These are phyloP conservation scores for Macrotyloma uniflorum DNA, from an alignment of 306 rosid species.

Conservation along the genomic window DNA sequence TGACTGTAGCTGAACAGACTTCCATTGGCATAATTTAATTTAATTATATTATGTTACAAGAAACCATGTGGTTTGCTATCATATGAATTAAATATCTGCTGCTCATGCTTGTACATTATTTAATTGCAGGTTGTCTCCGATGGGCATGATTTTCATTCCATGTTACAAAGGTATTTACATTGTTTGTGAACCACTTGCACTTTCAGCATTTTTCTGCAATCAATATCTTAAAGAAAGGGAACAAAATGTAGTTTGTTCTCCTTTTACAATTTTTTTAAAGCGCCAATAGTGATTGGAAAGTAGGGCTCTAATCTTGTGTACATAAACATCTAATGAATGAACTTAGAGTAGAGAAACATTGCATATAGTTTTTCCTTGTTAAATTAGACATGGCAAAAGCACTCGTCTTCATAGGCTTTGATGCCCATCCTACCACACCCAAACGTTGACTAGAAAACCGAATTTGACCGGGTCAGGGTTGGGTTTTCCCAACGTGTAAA, in stretches of 20 bases:
- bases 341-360: not conserved
- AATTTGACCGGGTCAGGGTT: not conserved
- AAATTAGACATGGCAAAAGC: not conserved
- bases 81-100: slow-evolving; percentile 32
- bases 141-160: slow-evolving; percentile 98
- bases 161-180: slow-evolving; percentile 81
- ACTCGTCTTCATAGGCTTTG: not conserved
- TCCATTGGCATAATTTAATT: not conserved
- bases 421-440: not conserved
- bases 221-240: slow-evolving; percentile 29
- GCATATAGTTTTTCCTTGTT: not conserved
- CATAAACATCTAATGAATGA: not conserved
- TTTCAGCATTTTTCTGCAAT: slow-evolving; percentile 15
- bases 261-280: slow-evolving; percentile 4
- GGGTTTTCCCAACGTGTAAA: not conserved
- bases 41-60: slow-evolving; percentile 3
- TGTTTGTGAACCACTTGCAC: not conserved
- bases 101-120: slow-evolving; percentile 21
- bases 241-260: not conserved
- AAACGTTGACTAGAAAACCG: not conserved
- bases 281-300: not conserved
- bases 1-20: not conserved
- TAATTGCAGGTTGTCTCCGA: slow-evolving; percentile 77
- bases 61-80: not conserved
- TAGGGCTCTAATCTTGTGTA: not conserved